Evolutionary conservation across 1,139 yeast genomes (phyloP).

Genomic region (Yamadazyma membranifaciens): DNA sequence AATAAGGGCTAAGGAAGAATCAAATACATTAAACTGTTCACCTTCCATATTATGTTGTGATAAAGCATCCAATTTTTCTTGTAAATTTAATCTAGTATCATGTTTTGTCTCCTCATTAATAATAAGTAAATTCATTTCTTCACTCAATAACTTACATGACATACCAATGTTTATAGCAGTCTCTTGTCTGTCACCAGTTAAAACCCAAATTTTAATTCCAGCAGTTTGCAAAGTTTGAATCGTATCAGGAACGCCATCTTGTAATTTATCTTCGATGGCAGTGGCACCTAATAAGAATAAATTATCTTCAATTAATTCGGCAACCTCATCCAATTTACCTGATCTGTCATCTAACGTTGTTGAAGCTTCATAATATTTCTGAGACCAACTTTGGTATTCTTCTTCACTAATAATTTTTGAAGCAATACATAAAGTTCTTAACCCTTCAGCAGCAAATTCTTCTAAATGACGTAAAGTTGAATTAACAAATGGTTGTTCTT

Average conservation of each 20-base stretch:
- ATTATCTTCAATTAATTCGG: constrained; percentile 77
- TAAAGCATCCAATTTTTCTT: constrained; percentile 75
- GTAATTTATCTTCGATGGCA: constrained; percentile 96
- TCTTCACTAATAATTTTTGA: constrained; percentile 74
- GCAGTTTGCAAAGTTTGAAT: constrained; percentile 94
- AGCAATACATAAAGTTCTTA: constrained; percentile 93
- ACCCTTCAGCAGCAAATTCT: constrained; percentile 95
- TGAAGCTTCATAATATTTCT: constrained; percentile 71
- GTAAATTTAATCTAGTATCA: constrained; percentile 68
- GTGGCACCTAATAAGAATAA: constrained; percentile 90
- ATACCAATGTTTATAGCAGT: constrained; percentile 99
- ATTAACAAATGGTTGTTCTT: constrained; percentile 72
- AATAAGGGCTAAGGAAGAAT: constrained; percentile 76
- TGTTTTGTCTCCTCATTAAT: constrained; percentile 83
- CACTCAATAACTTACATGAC: constrained; percentile 92
- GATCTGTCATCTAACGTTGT: constrained; percentile 76
- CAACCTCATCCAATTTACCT: constrained; percentile 66
- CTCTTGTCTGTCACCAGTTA: constrained; percentile 98
- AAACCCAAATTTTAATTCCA: constrained; percentile 95
- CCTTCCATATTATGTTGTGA: constrained; percentile 64
- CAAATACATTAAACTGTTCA: constrained; percentile 52
- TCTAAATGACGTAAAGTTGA: constrained; percentile 86
- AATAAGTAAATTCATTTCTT: constrained; percentile 91
- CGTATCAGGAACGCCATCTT: constrained; percentile 98
- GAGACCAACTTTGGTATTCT: constrained; percentile 71